Percentiles rank a stretch among this genome's conserved stretches.
Evolutionary conservation across 2,329 filamentous ascomycete genomes (phyloP).

Genomic region (Aspergillus hortae): DNA sequence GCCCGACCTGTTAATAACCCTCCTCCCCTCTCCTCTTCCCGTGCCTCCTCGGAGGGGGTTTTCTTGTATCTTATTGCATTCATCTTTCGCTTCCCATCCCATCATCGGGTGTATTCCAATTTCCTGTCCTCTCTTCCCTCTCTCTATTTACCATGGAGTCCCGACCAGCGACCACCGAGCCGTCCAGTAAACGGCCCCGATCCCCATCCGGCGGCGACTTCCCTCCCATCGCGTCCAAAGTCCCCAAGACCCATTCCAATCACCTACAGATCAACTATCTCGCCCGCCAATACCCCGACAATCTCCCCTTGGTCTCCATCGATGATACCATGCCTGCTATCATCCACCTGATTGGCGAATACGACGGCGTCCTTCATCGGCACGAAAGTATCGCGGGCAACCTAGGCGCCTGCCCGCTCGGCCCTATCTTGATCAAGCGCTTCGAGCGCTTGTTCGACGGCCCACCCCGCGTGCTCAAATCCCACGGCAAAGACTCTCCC

Average conservation of each 20-base stretch:
- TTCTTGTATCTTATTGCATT: not conserved
- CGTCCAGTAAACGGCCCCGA: slow-evolving; percentile 43
- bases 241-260: slow-evolving; percentile 53
- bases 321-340: slow-evolving; percentile 72
- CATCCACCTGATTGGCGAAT: slow-evolving; percentile 69
- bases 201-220: slow-evolving; percentile 42
- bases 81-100: slow-evolving; percentile 1
- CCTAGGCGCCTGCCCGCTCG: slow-evolving; percentile 76
- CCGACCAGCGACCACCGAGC: slow-evolving; percentile 32
- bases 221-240: slow-evolving; percentile 44
- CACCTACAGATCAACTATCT: slow-evolving; percentile 68
- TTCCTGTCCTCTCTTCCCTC: not conserved
- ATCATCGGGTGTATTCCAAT: not conserved
- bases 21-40: not conserved
- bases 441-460: slow-evolving; percentile 85
- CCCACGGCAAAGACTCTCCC: slow-evolving; percentile 57
- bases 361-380: slow-evolving; percentile 78
- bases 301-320: slow-evolving; percentile 59
- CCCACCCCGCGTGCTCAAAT: slow-evolving; percentile 65
- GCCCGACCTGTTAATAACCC: not conserved
- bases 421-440: slow-evolving; percentile 77
- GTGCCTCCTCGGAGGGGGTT: not conserved
- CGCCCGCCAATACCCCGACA: slow-evolving; percentile 58
- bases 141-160: slow-evolving; percentile 29
- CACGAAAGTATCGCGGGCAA: slow-evolving; percentile 85